A percentile compares a stretch with the other conserved stretches of the same genome.
Conservation (phyloP, 257 asterid species). For the Handroanthus guayacan region DNA sequence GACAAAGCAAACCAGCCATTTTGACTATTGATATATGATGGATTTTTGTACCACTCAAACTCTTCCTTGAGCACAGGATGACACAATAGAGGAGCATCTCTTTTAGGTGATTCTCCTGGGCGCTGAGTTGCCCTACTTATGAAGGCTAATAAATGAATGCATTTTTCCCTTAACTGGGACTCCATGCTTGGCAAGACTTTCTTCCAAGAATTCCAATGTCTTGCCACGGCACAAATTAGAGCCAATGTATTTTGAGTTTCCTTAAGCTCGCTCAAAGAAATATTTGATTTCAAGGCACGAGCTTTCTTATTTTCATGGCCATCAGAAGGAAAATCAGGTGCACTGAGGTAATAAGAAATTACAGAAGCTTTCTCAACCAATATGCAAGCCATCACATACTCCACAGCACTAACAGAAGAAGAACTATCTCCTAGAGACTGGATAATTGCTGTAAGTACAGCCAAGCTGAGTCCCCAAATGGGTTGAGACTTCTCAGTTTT, state of each 20-base stretch:
- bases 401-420: slow-evolving; percentile 56
- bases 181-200: slow-evolving; percentile 72
- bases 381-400: slow-evolving; percentile 74
- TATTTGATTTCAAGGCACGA: slow-evolving; percentile 67
- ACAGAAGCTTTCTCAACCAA: slow-evolving; percentile 79
- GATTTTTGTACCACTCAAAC: slow-evolving; percentile 72
- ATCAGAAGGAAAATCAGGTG: slow-evolving; percentile 76
- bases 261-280: slow-evolving; percentile 69
- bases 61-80: slow-evolving; percentile 80
- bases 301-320: slow-evolving; percentile 83
- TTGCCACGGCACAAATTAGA: slow-evolving; percentile 79
- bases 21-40: slow-evolving; percentile 73
- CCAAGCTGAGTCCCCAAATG: slow-evolving; percentile 93
- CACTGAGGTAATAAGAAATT: slow-evolving; percentile 72
- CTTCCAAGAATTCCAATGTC: slow-evolving; percentile 74
- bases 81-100: slow-evolving; percentile 66
- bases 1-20: slow-evolving; percentile 94
- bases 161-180: slow-evolving; percentile 82
- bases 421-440: slow-evolving; percentile 76
- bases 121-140: slow-evolving; percentile 80
- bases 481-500: slow-evolving; percentile 58
- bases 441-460: slow-evolving; percentile 80
- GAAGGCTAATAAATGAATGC: slow-evolving; percentile 87
- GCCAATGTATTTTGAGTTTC: slow-evolving; percentile 79
- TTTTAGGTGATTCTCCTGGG: slow-evolving; percentile 65